Base-by-base conservation (phyloP, 1,284 basidiomycete species). In the Abortiporus biennis region DNA sequence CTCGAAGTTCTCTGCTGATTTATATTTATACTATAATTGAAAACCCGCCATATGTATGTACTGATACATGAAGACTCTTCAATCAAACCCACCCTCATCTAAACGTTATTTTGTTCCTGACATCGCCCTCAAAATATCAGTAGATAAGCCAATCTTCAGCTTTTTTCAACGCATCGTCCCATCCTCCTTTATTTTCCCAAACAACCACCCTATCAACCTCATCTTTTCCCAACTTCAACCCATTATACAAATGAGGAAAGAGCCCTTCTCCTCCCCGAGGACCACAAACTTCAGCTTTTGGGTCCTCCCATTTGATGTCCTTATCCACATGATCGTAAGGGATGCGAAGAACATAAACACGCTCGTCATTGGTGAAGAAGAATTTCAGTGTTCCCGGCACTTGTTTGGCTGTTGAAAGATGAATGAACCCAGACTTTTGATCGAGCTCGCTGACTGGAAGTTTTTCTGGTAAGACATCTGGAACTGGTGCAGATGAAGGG, bases 331-430 rank as follows among this genome's bases (percentile, higher is more conserved):
- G 44, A 8, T 51, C 52, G 47, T 66, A 71, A 20, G 59, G 50
- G 15, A 78, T 51, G n/a, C 69, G 67, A 29, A 80, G 58, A 11
- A 82, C 53, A 47, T 69, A 69, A 36, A 83, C 66, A 17, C 52
- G 48, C 4, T 58, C 48, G 20, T 66, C 56, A 19, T 60, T 46
- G 6, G 52, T 53, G 58, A 82, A 85, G 64, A 79, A 84, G 30
- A 62, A 62, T 31, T 69, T 63, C 16, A 80, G 58, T 6, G 78
- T 80, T 32, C 63, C 63, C 1, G 70, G 68, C 8, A 80, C 59
- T 56, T 83, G 80, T n/a, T 52, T 33, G 2, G 76, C 68, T 11
- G 74, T 75, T 4, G 78, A 82, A 24, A 83, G 65, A 57, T 84
- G 80, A 37, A 84, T 70, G 62, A 78, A 80, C 15, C 76, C 76